These are phyloP conservation scores for Botrytis cinerea DNA, from an alignment of 2,329 filamentous ascomycete species.

Conservation along the genomic window DNA sequence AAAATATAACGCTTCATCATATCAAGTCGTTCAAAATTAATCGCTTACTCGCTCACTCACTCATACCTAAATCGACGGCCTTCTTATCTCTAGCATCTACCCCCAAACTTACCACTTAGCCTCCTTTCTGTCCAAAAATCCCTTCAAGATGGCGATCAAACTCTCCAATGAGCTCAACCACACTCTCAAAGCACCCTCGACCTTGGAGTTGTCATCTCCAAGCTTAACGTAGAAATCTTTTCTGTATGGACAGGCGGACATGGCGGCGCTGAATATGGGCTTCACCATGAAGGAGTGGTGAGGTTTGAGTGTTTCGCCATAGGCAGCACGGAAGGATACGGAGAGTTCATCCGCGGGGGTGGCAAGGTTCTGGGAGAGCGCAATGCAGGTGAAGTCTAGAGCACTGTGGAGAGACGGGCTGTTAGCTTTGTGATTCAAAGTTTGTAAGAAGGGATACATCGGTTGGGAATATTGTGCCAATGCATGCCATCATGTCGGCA, in stretches of 20 bases:
- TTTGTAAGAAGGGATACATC: too few species aligned
- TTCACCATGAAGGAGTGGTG: constrained; percentile 89
- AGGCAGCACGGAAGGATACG: constrained; percentile 82
- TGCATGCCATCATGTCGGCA: background rate
- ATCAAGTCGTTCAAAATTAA: constrained; percentile 10
- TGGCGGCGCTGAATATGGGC: constrained; percentile 88
- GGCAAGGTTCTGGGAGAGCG: constrained; percentile 74
- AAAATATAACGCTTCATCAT: constrained; percentile 8
- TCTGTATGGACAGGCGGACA: constrained; percentile 90
- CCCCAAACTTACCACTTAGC: constrained; percentile 41
- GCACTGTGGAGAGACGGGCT: constrained; percentile 55
- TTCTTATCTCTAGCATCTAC: background rate
- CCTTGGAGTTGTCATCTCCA: constrained; percentile 64
- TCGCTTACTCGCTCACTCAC: constrained; percentile 15
- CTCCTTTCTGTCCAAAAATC: constrained; percentile 58
- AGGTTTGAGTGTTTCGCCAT: constrained; percentile 83
- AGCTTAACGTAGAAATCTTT: constrained; percentile 92
- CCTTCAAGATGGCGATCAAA: constrained; percentile 73
- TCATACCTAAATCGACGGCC: background rate
- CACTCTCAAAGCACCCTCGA: constrained; percentile 61
- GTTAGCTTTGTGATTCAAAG: background rate
- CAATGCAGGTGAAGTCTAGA: constrained; percentile 89
- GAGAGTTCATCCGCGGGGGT: constrained; percentile 74
- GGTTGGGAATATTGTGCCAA: background rate
- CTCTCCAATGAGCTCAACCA: constrained; percentile 81